Conservation (phyloP, 2,329 filamentous ascomycete genomes). For the Bertia moriformis region DNA sequence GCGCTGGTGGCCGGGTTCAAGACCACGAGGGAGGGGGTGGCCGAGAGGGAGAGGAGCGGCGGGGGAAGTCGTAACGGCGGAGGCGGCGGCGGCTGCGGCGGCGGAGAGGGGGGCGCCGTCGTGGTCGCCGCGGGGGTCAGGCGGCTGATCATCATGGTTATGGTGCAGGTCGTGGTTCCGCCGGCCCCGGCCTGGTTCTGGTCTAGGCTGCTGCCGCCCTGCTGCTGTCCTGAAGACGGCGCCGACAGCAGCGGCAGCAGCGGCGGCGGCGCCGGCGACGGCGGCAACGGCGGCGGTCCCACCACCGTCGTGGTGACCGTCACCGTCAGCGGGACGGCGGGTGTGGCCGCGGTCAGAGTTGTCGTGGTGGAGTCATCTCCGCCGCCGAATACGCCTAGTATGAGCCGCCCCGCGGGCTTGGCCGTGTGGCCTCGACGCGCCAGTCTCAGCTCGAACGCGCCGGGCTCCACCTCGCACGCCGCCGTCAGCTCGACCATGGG, state of each 20-base stretch:
- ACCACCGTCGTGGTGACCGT: too few species aligned
- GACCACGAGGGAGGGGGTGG: neutral
- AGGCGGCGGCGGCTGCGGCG: too few species aligned
- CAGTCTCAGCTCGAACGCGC: conserved; percentile 7
- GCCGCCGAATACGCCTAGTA: too few species aligned
- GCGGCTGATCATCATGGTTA: neutral
- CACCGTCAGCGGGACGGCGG: neutral
- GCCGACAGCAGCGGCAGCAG: too few species aligned
- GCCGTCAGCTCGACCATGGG: conserved; percentile 25
- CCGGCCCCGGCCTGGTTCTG: neutral
- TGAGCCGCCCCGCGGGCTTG: too few species aligned
- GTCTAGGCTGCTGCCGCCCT: neutral
- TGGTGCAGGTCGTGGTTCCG: neutral
- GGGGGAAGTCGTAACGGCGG: too few species aligned
- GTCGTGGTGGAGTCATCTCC: neutral
- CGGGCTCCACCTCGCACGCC: conserved; percentile 17
- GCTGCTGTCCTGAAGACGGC: neutral
- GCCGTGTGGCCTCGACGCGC: neutral
- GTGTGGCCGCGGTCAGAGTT: neutral
- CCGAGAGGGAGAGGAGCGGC: too few species aligned
- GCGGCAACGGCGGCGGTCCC: too few species aligned
- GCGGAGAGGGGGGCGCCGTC: too few species aligned
- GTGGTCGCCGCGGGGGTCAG: neutral
- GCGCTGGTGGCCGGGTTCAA: conserved; percentile 2
- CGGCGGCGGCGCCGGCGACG: too few species aligned